phyloP scores from a whole-genome alignment of 2,329 filamentous ascomycete species.

The Cladosporium sp. region DNA sequence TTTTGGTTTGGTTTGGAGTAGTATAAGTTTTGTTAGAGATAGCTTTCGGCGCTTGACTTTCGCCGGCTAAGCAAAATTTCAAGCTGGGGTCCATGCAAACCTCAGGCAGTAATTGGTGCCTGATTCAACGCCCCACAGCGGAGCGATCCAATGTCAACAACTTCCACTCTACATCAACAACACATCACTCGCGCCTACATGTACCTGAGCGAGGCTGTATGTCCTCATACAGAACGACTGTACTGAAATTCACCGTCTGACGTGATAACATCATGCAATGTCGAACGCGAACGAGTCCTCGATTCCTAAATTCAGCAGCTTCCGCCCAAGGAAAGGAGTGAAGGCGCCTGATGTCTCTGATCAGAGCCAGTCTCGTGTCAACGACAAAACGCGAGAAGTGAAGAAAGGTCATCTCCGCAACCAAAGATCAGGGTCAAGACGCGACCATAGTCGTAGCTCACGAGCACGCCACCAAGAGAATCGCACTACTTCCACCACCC shows the following conservation, averaged over 20 bases:
- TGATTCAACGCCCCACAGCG: no score
- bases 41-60: background rate
- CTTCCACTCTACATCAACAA: no score
- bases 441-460: conserved; percentile 14
- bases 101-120: no score
- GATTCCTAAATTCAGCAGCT: conserved; percentile 72
- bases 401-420: conserved; percentile 2
- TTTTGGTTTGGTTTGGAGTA: background rate
- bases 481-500: background rate
- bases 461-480: background rate
- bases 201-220: no score
- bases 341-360: background rate
- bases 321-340: conserved; percentile 50
- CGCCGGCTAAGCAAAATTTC: no score
- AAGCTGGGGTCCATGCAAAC: no score
- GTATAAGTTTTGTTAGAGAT: no score
- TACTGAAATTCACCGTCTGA: no score
- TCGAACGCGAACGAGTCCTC: conserved; percentile 20
- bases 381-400: conserved; percentile 1
- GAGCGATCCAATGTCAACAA: no score
- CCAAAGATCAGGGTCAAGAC: background rate
- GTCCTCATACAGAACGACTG: no score
- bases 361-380: conserved; percentile 12
- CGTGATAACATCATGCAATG: no score
- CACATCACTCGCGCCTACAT: no score